Evolutionary conservation across 192 early-diverging fungal species (phyloP).

Genomic region (Backusella circina): DNA sequence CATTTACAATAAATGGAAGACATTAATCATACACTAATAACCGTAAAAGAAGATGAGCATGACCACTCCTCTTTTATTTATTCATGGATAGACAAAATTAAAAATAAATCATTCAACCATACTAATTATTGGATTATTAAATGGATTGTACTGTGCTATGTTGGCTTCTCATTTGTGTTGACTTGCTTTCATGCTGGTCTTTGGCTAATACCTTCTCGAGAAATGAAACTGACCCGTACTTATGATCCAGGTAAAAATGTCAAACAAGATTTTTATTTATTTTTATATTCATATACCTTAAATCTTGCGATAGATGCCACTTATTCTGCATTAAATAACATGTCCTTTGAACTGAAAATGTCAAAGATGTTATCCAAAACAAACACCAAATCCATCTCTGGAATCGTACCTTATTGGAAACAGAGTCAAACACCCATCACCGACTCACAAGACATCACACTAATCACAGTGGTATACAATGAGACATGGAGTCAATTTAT

Average conservation of each 20-base stretch:
- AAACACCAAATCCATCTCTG: not conserved
- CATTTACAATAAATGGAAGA: not conserved
- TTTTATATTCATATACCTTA: too few relatives aligned
- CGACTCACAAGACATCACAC: slow-evolving; percentile 30
- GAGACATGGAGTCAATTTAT: slow-evolving; percentile 39
- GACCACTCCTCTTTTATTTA: not conserved
- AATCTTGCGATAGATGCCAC: slow-evolving; percentile 16
- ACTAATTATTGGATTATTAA: not conserved
- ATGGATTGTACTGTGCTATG: not conserved
- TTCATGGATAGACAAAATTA: not conserved
- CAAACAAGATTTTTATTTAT: not conserved
- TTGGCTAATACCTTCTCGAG: not conserved
- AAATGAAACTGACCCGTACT: slow-evolving; percentile 5
- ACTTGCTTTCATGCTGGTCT: not conserved
- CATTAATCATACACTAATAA: not conserved
- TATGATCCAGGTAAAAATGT: slow-evolving; percentile 23
- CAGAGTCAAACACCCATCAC: slow-evolving; percentile 24
- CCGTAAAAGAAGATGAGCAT: not conserved
- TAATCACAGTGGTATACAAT: slow-evolving; percentile 39
- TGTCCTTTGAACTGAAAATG: slow-evolving; percentile 26
- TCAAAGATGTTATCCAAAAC: slow-evolving; percentile 29
- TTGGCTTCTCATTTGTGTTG: not conserved
- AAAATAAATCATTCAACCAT: not conserved
- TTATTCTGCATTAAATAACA: slow-evolving; percentile 23
- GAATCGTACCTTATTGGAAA: slow-evolving; percentile 34